A percentile compares a stretch with the other conserved stretches of the same genome.
Evolutionary conservation across 148 eudicot species (phyloP).

Genomic region (Vaccinium macrocarpon): DNA sequence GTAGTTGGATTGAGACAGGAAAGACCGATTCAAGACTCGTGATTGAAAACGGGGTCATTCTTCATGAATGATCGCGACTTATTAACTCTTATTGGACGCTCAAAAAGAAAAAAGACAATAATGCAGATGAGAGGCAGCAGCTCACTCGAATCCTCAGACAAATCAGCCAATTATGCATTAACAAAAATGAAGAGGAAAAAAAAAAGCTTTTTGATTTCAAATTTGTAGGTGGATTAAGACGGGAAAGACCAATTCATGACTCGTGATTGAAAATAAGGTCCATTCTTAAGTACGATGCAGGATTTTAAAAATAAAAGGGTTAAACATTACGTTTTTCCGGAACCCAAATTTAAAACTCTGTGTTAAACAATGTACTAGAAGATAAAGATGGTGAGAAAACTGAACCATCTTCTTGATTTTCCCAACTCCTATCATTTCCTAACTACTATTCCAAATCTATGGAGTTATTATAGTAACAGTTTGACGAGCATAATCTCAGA

Average conservation of each 20-base stretch:
- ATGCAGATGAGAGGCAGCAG: neutral
- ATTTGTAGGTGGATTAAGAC: neutral
- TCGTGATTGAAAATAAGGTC: neutral
- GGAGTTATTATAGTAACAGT: neutral
- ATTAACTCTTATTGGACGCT: neutral
- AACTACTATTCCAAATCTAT: too few species aligned
- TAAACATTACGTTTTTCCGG: too few species aligned
- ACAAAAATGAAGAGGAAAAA: neutral
- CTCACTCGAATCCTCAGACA: neutral
- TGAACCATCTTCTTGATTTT: neutral
- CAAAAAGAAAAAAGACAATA: neutral
- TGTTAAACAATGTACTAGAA: neutral
- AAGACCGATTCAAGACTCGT: neutral
- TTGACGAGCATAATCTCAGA: neutral
- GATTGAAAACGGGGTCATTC: neutral
- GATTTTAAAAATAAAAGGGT: neutral
- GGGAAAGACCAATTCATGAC: neutral
- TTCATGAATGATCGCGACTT: neutral
- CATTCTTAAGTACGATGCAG: neutral
- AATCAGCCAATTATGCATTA: neutral
- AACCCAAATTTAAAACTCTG: neutral
- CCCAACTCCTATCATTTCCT: neutral
- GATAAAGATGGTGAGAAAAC: neutral
- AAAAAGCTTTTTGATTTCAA: neutral
- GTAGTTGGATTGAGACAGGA: neutral